These are phyloP conservation scores for Lolium rigidum DNA, from an alignment of 176 grass and related monocot genomes.

Conservation along the genomic window DNA sequence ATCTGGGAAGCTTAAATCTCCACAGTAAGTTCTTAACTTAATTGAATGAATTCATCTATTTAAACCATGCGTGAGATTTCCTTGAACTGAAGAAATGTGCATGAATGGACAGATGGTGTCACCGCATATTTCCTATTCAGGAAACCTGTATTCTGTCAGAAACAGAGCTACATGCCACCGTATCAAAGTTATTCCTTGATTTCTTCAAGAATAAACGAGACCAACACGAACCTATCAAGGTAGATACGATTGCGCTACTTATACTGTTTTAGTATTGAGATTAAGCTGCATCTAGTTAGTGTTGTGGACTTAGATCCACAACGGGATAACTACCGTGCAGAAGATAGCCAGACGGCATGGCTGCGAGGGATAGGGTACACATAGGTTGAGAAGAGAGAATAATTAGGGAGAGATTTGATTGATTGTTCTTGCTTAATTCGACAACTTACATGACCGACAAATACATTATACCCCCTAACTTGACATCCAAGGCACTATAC, in stretches of 20 bases:
- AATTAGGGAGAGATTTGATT: no score
- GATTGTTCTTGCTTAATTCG: no score
- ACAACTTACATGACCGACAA: no score
- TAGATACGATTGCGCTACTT: slow-evolving; percentile 37
- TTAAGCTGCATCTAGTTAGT: not conserved
- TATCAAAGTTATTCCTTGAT: slow-evolving; percentile 80
- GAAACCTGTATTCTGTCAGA: slow-evolving; percentile 86
- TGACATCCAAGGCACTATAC: no score
- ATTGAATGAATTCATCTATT: slow-evolving; percentile 9
- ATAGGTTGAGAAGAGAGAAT: no score
- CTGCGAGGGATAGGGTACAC: no score
- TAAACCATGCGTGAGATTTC: not conserved
- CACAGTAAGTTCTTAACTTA: slow-evolving; percentile 58
- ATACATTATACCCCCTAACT: no score
- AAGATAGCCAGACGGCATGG: no score
- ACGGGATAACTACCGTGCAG: no score
- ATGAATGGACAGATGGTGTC: slow-evolving; percentile 82
- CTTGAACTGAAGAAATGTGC: slow-evolving; percentile 5
- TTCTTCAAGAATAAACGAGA: slow-evolving; percentile 52
- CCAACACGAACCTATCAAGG: slow-evolving; percentile 65
- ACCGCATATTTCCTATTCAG: slow-evolving; percentile 94
- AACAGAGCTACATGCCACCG: slow-evolving; percentile 64
- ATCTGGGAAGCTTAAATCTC: slow-evolving; percentile 76
- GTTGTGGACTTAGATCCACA: no score
- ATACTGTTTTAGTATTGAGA: not conserved